Evolutionary conservation across 2,329 filamentous ascomycete genomes (phyloP).

Genomic region (Achaetomium macrosporum): DNA sequence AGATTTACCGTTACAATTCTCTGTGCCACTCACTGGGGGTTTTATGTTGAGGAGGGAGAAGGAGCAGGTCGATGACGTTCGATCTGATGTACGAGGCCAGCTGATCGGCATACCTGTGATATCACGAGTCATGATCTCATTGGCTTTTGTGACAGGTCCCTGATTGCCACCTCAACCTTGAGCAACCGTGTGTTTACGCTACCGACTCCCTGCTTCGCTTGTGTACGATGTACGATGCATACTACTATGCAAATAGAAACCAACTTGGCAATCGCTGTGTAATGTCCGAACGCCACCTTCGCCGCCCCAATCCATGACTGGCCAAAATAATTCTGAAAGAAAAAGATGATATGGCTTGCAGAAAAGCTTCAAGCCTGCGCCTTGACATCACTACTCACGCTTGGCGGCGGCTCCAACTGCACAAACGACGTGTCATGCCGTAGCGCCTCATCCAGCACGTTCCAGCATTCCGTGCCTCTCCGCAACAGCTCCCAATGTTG

Average conservation of each 20-base stretch:
- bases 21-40: too few relatives aligned
- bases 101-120: background rate
- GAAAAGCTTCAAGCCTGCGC: conserved; percentile 2
- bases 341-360: background rate
- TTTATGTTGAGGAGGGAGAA: too few relatives aligned
- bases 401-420: conserved; percentile 11
- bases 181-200: too few relatives aligned
- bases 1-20: too few relatives aligned
- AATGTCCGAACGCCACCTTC: too few relatives aligned
- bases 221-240: too few relatives aligned
- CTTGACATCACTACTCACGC: background rate
- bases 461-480: conserved; percentile 21
- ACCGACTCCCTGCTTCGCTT: too few relatives aligned
- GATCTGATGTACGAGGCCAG: background rate
- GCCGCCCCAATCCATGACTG: too few relatives aligned
- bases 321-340: too few relatives aligned
- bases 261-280: too few relatives aligned
- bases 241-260: too few relatives aligned
- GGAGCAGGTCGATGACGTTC: background rate
- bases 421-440: conserved; percentile 7
- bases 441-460: conserved; percentile 10
- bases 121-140: background rate
- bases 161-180: too few relatives aligned
- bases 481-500: conserved; percentile 62
- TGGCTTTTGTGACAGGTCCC: background rate